Evolutionary conservation across 495 filamentous ascomycete species (phyloP).

Genomic region (Penicillium steckii): DNA sequence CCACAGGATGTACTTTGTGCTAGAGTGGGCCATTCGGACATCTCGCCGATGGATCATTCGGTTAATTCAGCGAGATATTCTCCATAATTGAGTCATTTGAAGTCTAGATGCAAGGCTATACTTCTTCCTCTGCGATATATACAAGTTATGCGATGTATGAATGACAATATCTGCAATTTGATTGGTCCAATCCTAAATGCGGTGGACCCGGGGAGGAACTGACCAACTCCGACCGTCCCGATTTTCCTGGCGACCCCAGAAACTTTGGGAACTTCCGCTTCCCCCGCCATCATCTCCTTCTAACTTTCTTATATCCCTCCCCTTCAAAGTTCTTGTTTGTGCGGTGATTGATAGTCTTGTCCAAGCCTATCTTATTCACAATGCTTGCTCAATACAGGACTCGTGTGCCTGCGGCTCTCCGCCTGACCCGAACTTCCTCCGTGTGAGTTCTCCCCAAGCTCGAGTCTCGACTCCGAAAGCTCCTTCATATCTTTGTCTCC

Average conservation of each 20-base stretch:
- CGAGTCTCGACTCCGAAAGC: slow-evolving; percentile 2
- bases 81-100: too few species aligned
- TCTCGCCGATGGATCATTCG: background rate
- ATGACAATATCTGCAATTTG: too few species aligned
- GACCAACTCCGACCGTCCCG: slow-evolving; percentile 30
- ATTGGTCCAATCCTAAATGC: background rate
- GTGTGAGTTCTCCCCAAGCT: slow-evolving; percentile 16
- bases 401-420: slow-evolving; percentile 43
- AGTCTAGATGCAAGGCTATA: background rate
- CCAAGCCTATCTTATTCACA: slow-evolving; percentile 12
- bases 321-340: too few species aligned
- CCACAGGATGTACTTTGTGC: too few species aligned
- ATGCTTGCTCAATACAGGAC: slow-evolving; percentile 46
- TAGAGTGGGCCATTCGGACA: background rate
- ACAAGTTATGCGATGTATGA: too few species aligned
- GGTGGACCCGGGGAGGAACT: slow-evolving; percentile 25
- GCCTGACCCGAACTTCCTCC: slow-evolving; percentile 27
- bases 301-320: slow-evolving; percentile 6
- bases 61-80: background rate
- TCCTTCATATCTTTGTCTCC: too few species aligned
- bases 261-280: slow-evolving; percentile 1
- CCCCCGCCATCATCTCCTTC: slow-evolving; percentile 12
- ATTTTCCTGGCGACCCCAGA: slow-evolving; percentile 18
- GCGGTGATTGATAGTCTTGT: slow-evolving; percentile 10
- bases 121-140: too few species aligned